Evolutionary conservation across 306 rosid species (phyloP).

Genomic region (Prunus armeniaca): DNA sequence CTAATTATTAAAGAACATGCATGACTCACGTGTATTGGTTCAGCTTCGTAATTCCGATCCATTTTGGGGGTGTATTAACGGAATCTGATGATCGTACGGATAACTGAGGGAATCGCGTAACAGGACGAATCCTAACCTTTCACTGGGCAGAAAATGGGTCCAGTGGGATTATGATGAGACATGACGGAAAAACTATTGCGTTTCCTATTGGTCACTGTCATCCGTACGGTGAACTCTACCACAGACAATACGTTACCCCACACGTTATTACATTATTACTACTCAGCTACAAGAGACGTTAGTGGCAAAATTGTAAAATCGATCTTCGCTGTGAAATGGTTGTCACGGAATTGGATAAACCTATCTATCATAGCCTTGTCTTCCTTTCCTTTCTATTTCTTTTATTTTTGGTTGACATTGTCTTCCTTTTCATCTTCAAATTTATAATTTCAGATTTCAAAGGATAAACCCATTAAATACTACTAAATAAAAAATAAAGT

Average conservation of each 20-base stretch:
- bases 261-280: not conserved
- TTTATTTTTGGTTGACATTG: too few species aligned
- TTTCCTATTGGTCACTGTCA: slow-evolving; percentile 28
- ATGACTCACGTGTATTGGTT: too few species aligned
- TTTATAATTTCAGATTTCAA: too few species aligned
- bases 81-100: not conserved
- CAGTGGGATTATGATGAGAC: slow-evolving; percentile 33
- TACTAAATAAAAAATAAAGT: too few species aligned
- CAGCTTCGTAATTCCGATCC: too few species aligned
- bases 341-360: not conserved
- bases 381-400: not conserved
- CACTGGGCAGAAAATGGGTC: slow-evolving; percentile 22
- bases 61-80: too few species aligned
- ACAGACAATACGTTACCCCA: slow-evolving; percentile 28
- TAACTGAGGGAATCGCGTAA: not conserved
- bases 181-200: slow-evolving; percentile 29
- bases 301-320: not conserved
- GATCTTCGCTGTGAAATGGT: not conserved
- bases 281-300: not conserved
- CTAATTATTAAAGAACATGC: too few species aligned
- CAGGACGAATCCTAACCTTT: slow-evolving; percentile 22
- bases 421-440: too few species aligned
- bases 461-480: too few species aligned
- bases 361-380: not conserved
- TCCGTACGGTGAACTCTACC: slow-evolving; percentile 30